phyloP scores from a whole-genome alignment of 441 rosid species.

The Isatis lusitanica region DNA sequence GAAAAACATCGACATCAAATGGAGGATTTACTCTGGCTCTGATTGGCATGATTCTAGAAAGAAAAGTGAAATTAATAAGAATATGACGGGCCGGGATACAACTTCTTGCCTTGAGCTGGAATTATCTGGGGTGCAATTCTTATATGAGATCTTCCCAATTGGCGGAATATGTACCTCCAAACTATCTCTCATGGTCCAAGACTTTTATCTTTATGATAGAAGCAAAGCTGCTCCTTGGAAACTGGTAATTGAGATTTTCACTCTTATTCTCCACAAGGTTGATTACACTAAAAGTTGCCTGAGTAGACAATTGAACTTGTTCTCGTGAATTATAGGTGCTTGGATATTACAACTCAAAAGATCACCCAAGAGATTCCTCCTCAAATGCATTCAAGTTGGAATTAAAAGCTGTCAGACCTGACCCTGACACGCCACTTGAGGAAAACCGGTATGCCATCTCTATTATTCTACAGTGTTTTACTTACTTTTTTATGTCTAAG shows the following conservation, averaged over 20 bases:
- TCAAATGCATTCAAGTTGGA: constrained; percentile 83
- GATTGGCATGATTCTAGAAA: constrained; percentile 64
- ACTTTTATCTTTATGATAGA: constrained; percentile 74
- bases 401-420: constrained; percentile 91
- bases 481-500: background rate
- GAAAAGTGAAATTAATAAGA: constrained; percentile 35
- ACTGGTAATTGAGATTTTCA: constrained; percentile 54
- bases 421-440: constrained; percentile 88
- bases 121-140: constrained; percentile 65
- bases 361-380: constrained; percentile 86
- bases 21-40: constrained; percentile 88
- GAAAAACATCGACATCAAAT: constrained; percentile 62
- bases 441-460: constrained; percentile 73
- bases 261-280: background rate
- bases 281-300: constrained; percentile 6
- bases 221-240: constrained; percentile 84
- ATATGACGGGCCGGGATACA: constrained; percentile 58
- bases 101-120: constrained; percentile 69
- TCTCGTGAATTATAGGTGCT: constrained; percentile 58
- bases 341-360: constrained; percentile 79
- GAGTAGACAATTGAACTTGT: constrained; percentile 5
- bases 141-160: constrained; percentile 62
- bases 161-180: constrained; percentile 71
- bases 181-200: constrained; percentile 68
- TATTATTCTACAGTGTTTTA: constrained; percentile 7